A percentile compares a stretch with the other conserved stretches of the same genome.
Conservation (phyloP, 306 rosid genomes). For the Alnus glutinosa region DNA sequence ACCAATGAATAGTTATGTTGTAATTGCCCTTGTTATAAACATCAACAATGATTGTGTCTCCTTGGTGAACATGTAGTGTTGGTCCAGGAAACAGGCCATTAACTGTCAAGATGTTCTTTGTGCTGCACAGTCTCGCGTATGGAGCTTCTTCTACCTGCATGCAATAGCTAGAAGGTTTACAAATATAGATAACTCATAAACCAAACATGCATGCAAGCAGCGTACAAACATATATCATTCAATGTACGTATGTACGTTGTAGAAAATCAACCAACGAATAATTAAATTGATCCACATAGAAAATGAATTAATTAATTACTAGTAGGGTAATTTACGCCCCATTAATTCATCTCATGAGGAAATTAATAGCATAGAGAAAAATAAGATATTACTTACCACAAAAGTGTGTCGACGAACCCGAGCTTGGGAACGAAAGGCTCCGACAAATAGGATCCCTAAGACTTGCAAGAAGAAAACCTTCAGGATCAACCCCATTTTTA, state of each 20-base stretch:
- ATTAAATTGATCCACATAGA: too few relatives aligned
- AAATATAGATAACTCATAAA: background rate
- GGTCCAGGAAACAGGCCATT: slow-evolving; percentile 57
- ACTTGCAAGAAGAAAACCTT: background rate
- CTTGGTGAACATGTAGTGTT: slow-evolving; percentile 33
- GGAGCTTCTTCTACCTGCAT: slow-evolving; percentile 29
- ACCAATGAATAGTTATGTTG: slow-evolving; percentile 65
- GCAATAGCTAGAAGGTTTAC: background rate
- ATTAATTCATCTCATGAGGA: too few relatives aligned
- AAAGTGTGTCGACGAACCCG: background rate
- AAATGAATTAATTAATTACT: too few relatives aligned
- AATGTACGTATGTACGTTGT: too few relatives aligned
- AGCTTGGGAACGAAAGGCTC: background rate
- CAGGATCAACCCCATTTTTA: background rate
- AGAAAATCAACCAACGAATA: too few relatives aligned
- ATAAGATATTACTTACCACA: background rate
- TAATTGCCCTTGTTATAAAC: slow-evolving; percentile 38
- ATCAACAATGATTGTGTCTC: slow-evolving; percentile 42
- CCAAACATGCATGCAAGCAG: too few relatives aligned
- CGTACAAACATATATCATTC: too few relatives aligned
- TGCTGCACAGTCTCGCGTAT: slow-evolving; percentile 36
- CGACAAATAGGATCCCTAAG: background rate
- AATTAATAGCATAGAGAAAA: too few relatives aligned
- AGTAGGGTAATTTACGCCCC: too few relatives aligned
- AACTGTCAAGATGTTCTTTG: slow-evolving; percentile 50